Base-by-base conservation (phyloP, 2,329 filamentous ascomycete genomes). In the Chrysosporium keratinophilum region DNA sequence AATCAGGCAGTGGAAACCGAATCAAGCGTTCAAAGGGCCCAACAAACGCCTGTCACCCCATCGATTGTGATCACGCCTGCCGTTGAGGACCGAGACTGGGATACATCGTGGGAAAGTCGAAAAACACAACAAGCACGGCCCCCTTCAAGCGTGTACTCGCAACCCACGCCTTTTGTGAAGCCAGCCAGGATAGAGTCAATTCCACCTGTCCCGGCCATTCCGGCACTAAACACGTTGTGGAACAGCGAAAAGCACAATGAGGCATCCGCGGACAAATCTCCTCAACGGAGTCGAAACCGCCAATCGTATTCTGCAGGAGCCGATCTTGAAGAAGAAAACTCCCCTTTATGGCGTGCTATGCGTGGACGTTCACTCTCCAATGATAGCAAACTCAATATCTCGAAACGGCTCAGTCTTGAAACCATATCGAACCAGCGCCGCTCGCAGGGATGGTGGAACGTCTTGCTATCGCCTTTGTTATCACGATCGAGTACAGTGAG, bases 391-490 rank as follows among this genome's bases (percentile, higher is more conserved):
- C 57, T 65, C 33, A 59, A 60, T n/a, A 64, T 66, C 3, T 58
- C 69, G 19, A 60, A 60, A 35, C 62, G 61, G 6, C 60, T 66
- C 3, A 69, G 65, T 39, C 62, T 71, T 17, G 69, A 69, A 48
- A 69, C 68, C 3, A 60, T 69, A 19, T 56, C 63, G 3, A 67
- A 63, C 40, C 64, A 69, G 45, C 74, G 66, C 31, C 63, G 68
- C 23, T 76, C 74, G 0, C 71, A 75, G 54, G 74, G 74, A 15
- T 76, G 74, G 74, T 76, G 74, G 74, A 76, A 69, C 28, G 67
- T 71, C 44, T 63, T 76, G 19, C 66, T 74, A 1, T 74, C 74
- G 1, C 74, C 74, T 0, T 61, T 75, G 5, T 56, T 75, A 20
- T 64, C 67, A 31, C 65, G 68, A 39, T 69, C 67, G 20, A 68